Base-by-base conservation (phyloP, 495 filamentous ascomycete species). In the Annulohypoxylon stygium region DNA sequence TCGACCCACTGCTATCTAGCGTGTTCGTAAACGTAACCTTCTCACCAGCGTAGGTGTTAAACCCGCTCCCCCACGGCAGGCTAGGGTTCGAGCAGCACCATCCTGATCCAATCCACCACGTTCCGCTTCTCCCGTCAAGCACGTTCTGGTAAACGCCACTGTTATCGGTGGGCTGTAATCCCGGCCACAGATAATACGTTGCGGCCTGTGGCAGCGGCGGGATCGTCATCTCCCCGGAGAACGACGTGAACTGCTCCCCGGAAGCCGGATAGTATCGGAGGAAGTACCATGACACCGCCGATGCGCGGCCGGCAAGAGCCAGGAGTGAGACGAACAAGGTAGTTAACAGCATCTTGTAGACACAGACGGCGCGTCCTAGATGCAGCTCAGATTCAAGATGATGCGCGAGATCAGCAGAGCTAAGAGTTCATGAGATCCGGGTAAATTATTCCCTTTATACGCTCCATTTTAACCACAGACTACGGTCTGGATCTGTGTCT, bases 61-160 rank as follows among this genome's bases (percentile, higher is more conserved):
- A 84, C 10, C 79, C 82, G 37, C 75, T 73, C 18, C 82, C 81
- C 81, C 82, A 83, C 3, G 79, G 76, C 37, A 84, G 67, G 33
- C 59, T 77, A 9, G 82, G 83, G 47, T 83, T 83, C 7, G 72
- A 76, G 58, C 81, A 82, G 50, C 82, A 83, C 83, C 82, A 85
- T 7, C 83, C 81, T 16, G 73, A 75, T 6, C 79, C 80, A 53
- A 85, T 82, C 81, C 82, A 83, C 82, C 82, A 83, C 4, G 78
- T 81, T 9, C 82, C 81, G 11, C 72, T 79, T 2, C 82, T 71
- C 6, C 83, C 80, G 59, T 83, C 83, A 6, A 84, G 75, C 4
- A 83, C 83, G 18, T 79, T 79, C 58, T 83, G 81, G 33, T 83
- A 83, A 4, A 84, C 81, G 16, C 82, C 82, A 20, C 66, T 80